phyloP scores from a whole-genome alignment of 1,284 basidiomycete species.

The Microstroma glucosiphilum region DNA sequence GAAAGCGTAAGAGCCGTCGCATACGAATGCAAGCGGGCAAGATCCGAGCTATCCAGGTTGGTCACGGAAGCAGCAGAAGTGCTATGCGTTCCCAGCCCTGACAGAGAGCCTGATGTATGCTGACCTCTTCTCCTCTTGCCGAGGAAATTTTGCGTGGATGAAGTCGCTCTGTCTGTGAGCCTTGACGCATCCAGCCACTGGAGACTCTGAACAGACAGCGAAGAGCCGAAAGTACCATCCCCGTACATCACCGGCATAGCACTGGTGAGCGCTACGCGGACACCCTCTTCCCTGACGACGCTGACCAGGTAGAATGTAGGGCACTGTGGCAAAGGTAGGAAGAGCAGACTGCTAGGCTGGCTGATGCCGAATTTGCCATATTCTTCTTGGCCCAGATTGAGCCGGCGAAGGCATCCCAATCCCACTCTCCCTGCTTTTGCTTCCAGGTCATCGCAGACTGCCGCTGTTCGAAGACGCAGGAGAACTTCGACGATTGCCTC shows the following conservation, averaged over 20 bases:
- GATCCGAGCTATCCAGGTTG: slow-evolving; percentile 16
- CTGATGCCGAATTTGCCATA: slow-evolving; percentile 26
- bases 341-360: slow-evolving; percentile 20
- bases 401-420: slow-evolving; percentile 62
- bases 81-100: background rate
- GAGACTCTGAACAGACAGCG: slow-evolving; percentile 27
- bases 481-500: slow-evolving; percentile 25
- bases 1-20: slow-evolving; percentile 79
- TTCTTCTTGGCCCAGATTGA: slow-evolving; percentile 58
- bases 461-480: slow-evolving; percentile 25
- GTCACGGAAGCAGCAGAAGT: too few relatives aligned
- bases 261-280: slow-evolving; percentile 27
- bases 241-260: slow-evolving; percentile 24
- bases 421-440: slow-evolving; percentile 38
- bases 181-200: slow-evolving; percentile 34
- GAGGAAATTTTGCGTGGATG: too few relatives aligned
- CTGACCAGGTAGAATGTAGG: slow-evolving; percentile 33
- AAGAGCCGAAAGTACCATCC: slow-evolving; percentile 13
- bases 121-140: background rate
- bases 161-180: slow-evolving; percentile 12
- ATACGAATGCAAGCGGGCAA: slow-evolving; percentile 32
- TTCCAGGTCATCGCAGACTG: slow-evolving; percentile 40
- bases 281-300: slow-evolving; percentile 20
- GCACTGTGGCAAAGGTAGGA: slow-evolving; percentile 26
- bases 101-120: slow-evolving; percentile 13